Evolutionary conservation across 768 basidiomycete species (phyloP).

Genomic region (Trametes cinnabarina): DNA sequence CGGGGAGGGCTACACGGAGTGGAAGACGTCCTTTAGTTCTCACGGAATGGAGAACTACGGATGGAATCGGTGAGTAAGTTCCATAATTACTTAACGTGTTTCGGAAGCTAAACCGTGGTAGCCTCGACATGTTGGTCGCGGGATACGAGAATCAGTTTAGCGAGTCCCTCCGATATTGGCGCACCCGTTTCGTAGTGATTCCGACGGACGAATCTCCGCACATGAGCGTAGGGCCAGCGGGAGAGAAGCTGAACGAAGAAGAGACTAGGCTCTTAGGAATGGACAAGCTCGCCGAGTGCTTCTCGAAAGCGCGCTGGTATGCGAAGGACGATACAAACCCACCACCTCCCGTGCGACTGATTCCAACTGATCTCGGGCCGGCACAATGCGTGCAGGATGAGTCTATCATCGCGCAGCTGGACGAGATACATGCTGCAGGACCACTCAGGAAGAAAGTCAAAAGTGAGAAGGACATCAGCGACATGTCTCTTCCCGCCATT

Average conservation of each 20-base stretch:
- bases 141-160: slow-evolving; percentile 79
- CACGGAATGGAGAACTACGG: slow-evolving; percentile 81
- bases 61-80: slow-evolving; percentile 69
- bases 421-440: slow-evolving; percentile 72
- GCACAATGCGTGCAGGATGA: slow-evolving; percentile 79
- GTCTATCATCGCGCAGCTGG: slow-evolving; percentile 72
- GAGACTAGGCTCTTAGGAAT: slow-evolving; percentile 88
- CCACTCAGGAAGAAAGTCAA: slow-evolving; percentile 79
- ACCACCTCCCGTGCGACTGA: slow-evolving; percentile 61
- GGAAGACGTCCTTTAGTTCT: slow-evolving; percentile 68
- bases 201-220: slow-evolving; percentile 74
- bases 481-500: slow-evolving; percentile 60
- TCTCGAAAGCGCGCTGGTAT: slow-evolving; percentile 82
- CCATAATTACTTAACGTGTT: background rate
- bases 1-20: slow-evolving; percentile 82
- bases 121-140: slow-evolving; percentile 82
- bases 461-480: slow-evolving; percentile 69
- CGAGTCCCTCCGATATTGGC: slow-evolving; percentile 87
- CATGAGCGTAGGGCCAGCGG: slow-evolving; percentile 53
- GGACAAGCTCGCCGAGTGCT: slow-evolving; percentile 86
- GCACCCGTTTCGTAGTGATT: slow-evolving; percentile 90
- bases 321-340: slow-evolving; percentile 53
- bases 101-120: slow-evolving; percentile 30
- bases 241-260: slow-evolving; percentile 79
- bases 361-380: slow-evolving; percentile 84